phyloP scores from a whole-genome alignment of 1,284 basidiomycete species.

The Garcileccinum viscosum region DNA sequence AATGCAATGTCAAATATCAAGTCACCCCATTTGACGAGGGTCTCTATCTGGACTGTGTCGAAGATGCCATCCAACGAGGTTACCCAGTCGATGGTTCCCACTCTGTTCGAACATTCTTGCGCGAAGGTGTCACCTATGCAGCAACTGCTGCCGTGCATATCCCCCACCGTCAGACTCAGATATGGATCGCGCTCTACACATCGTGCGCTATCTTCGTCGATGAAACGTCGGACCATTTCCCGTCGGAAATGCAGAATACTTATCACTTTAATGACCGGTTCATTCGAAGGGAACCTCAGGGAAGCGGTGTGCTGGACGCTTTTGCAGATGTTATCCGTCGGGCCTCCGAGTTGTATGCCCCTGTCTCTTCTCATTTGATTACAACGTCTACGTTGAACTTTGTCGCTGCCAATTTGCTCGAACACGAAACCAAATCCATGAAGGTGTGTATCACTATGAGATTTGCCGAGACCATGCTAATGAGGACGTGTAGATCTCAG shows the following conservation, averaged over 20 bases:
- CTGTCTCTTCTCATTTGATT: constrained; percentile 30
- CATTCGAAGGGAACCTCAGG: neutral
- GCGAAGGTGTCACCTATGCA: neutral
- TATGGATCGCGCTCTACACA: constrained; percentile 35
- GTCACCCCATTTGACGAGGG: neutral
- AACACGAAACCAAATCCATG: constrained; percentile 34
- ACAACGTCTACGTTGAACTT: constrained; percentile 24
- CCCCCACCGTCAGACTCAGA: constrained; percentile 4
- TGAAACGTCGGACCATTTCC: constrained; percentile 24
- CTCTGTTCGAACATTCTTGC: neutral
- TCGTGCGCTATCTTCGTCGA: constrained; percentile 34
- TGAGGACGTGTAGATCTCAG: constrained; percentile 11
- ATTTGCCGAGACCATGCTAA: constrained; percentile 6
- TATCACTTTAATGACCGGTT: neutral
- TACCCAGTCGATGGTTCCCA: neutral
- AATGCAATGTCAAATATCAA: neutral
- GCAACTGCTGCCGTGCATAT: constrained; percentile 4
- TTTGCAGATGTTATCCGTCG: neutral
- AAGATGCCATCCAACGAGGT: neutral
- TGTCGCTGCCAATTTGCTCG: constrained; percentile 31
- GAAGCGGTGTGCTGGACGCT: neutral
- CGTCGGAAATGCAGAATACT: neutral
- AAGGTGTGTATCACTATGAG: neutral
- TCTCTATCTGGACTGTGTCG: neutral
- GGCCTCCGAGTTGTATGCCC: constrained; percentile 14